Base-by-base conservation (phyloP, 441 rosid species). In the Melastoma candidum region DNA sequence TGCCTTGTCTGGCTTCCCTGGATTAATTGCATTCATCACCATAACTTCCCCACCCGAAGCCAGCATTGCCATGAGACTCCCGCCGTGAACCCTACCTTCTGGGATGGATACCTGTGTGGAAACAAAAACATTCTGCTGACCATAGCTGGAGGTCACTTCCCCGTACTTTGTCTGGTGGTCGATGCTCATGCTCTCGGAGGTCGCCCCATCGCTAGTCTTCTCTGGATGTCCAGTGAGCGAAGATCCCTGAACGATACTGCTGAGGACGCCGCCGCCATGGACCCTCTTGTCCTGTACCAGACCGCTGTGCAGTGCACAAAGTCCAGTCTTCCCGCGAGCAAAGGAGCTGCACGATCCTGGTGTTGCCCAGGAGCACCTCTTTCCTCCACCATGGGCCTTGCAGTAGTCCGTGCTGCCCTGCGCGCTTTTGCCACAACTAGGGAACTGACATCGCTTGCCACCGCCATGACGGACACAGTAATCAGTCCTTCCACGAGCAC, bases 361-460 rank as follows among this genome's bases (percentile, higher is more conserved):
- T 63, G 80, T 94, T 27, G 92, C 97, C 98, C 98, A 93, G 1
- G 85, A 76, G 69, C 96, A 93, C 59, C 96, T 76, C 70, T 83
- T 93, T 47, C 98, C 98, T 54, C 98, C 98, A 60, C 98, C 97
- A 58, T 93, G 98, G n/a, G 98, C 97, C 76, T 93, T 88, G 81
- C 98, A 93, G 64, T 81, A 88, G 71, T 93, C 93, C 0, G 97
- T 93, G 69, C 98, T 82, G 5, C 98, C 98, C 71, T 93, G 98
- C 2, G 98, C 98, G 56, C 98, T 93, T 72, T 93, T 93, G 44
- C 82, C 83, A 59, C 98, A 93, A 14, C 95, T 92, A 65, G 82
- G 87, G 53, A 61, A 69, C 64, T 81, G 78, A 52, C 98, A 93
- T 50, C 98, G 81, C 73, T 86, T 93, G 8, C 98, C 98, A 17